Evolutionary conservation across 2,329 filamentous ascomycete genomes (phyloP).

Genomic region (Zymoseptoria passerinii): DNA sequence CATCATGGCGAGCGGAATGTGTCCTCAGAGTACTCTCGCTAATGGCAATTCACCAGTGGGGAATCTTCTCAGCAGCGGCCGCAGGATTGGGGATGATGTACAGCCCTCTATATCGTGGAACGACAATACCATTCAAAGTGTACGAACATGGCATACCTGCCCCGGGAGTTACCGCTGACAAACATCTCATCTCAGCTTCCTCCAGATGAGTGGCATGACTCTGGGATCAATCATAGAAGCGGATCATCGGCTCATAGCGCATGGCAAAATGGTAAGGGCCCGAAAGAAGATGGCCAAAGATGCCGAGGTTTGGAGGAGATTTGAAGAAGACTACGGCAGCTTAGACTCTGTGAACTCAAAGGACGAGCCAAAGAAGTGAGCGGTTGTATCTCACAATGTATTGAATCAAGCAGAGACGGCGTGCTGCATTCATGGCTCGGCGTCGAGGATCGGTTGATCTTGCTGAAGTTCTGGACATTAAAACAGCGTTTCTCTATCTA

Average conservation of each 20-base stretch:
- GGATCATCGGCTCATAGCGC: conserved; percentile 57
- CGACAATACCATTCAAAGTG: conserved; percentile 72
- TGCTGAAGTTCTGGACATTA: background rate
- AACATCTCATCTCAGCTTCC: conserved; percentile 48
- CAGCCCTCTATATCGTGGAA: conserved; percentile 62
- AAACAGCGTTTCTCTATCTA: background rate
- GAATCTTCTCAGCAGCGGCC: conserved; percentile 54
- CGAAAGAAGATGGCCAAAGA: conserved; percentile 57
- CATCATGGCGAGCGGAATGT: background rate
- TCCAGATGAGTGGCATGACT: conserved; percentile 83
- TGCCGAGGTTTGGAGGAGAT: conserved; percentile 53
- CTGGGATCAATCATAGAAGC: conserved; percentile 69
- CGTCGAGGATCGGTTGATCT: background rate
- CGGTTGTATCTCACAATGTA: background rate
- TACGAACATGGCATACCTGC: conserved; percentile 34
- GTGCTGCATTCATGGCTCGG: background rate
- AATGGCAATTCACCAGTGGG: conserved; percentile 46
- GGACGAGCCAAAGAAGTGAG: background rate
- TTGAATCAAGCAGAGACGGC: background rate
- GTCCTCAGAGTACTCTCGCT: background rate
- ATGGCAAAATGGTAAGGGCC: conserved; percentile 57
- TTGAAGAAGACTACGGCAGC: background rate
- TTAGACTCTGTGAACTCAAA: background rate
- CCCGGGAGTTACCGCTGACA: background rate
- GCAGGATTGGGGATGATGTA: conserved; percentile 54